phyloP scores from a whole-genome alignment of 176 grass and related monocot species.

The Eleusine indica region DNA sequence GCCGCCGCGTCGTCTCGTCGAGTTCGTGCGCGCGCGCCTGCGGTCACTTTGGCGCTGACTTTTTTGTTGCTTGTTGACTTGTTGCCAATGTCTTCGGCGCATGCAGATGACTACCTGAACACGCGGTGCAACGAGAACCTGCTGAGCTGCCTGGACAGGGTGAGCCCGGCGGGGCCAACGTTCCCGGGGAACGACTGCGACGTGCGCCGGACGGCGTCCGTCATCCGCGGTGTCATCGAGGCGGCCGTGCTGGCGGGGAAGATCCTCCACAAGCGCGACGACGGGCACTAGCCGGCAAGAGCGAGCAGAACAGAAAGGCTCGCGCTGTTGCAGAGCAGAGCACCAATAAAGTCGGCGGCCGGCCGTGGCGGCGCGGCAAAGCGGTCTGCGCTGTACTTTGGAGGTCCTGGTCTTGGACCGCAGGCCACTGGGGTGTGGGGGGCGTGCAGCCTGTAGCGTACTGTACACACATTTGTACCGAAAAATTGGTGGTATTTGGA shows the following conservation, averaged over 20 bases:
- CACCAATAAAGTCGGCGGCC: conserved; percentile 27
- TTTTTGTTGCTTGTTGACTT: not conserved
- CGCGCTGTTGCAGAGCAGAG: not conserved
- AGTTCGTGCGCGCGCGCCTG: not conserved
- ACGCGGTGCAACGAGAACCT: conserved; percentile 78
- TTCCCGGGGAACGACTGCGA: conserved; percentile 77
- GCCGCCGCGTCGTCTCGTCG: not conserved
- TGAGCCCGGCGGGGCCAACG: conserved; percentile 57
- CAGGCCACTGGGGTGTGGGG: not conserved
- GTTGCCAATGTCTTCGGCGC: no score
- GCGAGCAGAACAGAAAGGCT: not conserved
- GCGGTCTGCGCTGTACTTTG: not conserved
- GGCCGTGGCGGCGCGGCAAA: conserved; percentile 22
- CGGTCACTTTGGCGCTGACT: conserved; percentile 1
- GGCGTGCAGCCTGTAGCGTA: no score
- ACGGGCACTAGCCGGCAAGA: conserved; percentile 31
- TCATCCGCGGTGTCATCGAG: conserved; percentile 70
- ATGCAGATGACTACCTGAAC: conserved; percentile 95
- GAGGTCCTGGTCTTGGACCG: not conserved
- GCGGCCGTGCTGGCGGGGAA: conserved; percentile 81
- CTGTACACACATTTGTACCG: not conserved
- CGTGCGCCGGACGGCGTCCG: conserved; percentile 52
- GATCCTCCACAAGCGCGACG: conserved; percentile 73
- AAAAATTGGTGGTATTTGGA: not conserved
- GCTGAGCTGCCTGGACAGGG: conserved; percentile 58